Conservation (phyloP, 192 early-diverging fungal species). For the Coemansia javaensis region DNA sequence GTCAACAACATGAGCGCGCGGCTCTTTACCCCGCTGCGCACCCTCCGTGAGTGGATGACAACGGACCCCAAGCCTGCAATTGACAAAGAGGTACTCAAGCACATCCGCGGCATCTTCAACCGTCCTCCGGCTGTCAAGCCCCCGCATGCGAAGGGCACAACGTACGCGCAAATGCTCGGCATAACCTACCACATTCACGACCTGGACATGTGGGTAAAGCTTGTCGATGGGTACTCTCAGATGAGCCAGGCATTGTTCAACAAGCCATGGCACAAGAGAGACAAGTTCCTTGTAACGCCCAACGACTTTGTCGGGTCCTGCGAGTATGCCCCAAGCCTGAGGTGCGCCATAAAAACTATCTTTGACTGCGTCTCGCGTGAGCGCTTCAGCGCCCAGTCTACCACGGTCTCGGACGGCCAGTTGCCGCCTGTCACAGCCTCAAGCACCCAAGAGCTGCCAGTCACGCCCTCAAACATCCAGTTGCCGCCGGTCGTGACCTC, state of each 20-base stretch:
- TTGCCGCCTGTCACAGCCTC: no score
- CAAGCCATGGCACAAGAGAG: constrained; percentile 14
- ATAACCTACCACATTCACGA: constrained; percentile 28
- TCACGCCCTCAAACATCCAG: no score
- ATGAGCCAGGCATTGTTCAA: constrained; percentile 8
- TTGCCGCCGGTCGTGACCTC: no score
- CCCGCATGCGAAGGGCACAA: constrained; percentile 26
- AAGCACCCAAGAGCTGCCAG: no score
- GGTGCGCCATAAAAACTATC: no score
- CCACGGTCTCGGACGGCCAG: no score
- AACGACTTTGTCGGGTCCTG: no score
- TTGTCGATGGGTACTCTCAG: constrained; percentile 17
- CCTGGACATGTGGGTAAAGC: constrained; percentile 8
- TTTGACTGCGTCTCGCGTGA: no score
- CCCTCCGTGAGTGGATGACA: constrained; percentile 30
- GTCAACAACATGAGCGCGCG: constrained; percentile 42
- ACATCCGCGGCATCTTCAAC: constrained; percentile 38
- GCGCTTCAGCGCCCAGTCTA: no score
- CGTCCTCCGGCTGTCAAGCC: constrained; percentile 24
- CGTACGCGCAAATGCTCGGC: constrained; percentile 26
- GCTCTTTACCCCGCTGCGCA: constrained; percentile 22
- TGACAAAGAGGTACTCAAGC: constrained; percentile 23
- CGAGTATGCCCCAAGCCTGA: no score
- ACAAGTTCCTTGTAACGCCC: constrained; percentile 15
- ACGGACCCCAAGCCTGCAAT: constrained; percentile 5